Conservation (phyloP, 768 basidiomycete genomes). For the Hypholoma fasciculare region DNA sequence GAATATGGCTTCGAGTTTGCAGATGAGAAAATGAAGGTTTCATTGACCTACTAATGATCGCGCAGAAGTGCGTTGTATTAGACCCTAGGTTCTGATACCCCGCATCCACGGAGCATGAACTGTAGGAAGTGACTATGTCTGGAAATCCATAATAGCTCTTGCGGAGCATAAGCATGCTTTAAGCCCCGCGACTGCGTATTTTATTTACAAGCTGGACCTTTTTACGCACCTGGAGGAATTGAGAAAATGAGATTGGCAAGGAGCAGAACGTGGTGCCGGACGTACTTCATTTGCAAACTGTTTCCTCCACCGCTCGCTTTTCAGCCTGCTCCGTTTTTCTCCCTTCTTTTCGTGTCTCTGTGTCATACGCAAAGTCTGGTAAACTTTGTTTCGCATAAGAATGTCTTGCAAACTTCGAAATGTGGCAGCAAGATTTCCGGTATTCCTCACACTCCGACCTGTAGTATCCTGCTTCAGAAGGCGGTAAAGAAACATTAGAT, state of each 20-base stretch:
- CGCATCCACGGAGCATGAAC: constrained; percentile 11
- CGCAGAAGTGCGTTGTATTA: constrained; percentile 14
- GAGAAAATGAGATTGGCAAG: constrained; percentile 7
- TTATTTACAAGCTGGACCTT: constrained; percentile 80
- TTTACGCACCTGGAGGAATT: constrained; percentile 63
- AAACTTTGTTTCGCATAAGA: constrained; percentile 56
- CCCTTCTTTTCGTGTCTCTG: constrained; percentile 84
- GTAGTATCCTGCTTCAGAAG: constrained; percentile 1
- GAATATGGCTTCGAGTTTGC: not conserved
- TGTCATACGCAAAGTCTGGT: constrained; percentile 43
- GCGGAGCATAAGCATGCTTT: constrained; percentile 15
- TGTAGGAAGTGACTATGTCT: constrained; percentile 7
- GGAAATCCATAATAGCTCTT: constrained; percentile 9
- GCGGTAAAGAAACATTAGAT: not conserved
- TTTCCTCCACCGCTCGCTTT: constrained; percentile 77
- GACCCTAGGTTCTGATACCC: constrained; percentile 9
- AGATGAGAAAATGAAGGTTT: constrained; percentile 10
- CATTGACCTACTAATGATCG: constrained; percentile 19
- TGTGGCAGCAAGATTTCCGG: constrained; percentile 44
- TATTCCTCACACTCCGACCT: constrained; percentile 66
- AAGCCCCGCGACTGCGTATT: constrained; percentile 77
- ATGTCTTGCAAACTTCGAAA: constrained; percentile 50
- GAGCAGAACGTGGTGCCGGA: constrained; percentile 4
- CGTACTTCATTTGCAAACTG: constrained; percentile 79
- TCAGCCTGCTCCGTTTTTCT: constrained; percentile 70